Evolutionary conservation across 495 filamentous ascomycete genomes (phyloP), one percentile per base, ranked within the genome.

Genomic region (Aspergillus sparsus): DNA sequence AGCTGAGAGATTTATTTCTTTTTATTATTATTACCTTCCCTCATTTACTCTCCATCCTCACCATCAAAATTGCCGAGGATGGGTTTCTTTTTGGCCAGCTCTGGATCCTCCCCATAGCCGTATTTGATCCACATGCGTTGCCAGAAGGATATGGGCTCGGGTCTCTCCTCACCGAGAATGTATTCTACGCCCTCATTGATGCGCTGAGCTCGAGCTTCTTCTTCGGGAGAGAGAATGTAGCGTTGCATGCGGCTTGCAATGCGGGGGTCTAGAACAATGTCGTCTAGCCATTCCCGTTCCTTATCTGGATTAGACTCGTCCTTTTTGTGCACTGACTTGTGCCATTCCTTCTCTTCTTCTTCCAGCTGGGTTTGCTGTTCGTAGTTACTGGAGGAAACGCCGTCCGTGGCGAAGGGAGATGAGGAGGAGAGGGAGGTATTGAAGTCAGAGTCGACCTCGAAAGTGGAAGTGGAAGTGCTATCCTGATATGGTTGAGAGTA

Each of bases 321-420:
- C 13, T 82, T 83, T 70, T 89, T 88, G 74, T 87, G 85, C 7
- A 87, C 85, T 3, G 79, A 82, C 72, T 97, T 97, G 65, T 87
- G 83, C 94, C 95, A 98, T 65, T 96, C 88, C 46, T 73, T 75
- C 72, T 98, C 94, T 75, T 96, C 95, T 56, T 85, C 73, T 32
- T 78, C 74, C 15, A 97, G 80, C n/a, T 84, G 77, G n/a, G 70
- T 73, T 59, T 89, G 81, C 66, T 92, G 89, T 74, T 97, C 89
- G 69, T 81, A 81, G 45, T 54, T 67, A 57, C 60, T 58, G 10
- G 42, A 57, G 37, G 39, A n/a, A 50, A 64, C 12, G 32, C 61
- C 63, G 11, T 39, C 18, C 15, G 49, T 31, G 32, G 31, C 0
- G 45, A 36, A 34, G 32, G 55, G 16, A 41, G 42, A 21, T 5